Evolutionary conservation across 805 yeast genomes (phyloP).

Genomic region (Wickerhamiella australiensis): DNA sequence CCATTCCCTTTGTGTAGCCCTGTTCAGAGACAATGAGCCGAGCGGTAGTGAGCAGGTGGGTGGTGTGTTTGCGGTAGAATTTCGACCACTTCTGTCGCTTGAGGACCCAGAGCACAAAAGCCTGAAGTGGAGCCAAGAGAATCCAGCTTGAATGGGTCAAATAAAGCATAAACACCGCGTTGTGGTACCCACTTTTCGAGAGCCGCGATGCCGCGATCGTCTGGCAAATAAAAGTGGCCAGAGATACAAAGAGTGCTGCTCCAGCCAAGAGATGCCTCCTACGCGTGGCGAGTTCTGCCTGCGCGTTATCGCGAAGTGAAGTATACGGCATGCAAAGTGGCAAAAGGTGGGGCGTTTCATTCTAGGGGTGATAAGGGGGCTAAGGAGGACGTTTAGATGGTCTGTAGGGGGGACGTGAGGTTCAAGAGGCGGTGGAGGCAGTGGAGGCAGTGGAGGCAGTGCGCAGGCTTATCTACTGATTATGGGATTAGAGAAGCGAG

Average conservation of each 20-base stretch:
- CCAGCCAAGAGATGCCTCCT: slow-evolving; percentile 36
- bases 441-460: too few species aligned
- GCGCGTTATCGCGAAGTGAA: slow-evolving; percentile 3
- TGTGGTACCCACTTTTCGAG: slow-evolving; percentile 45
- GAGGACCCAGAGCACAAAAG: slow-evolving; percentile 34
- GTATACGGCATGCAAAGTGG: slow-evolving; percentile 9
- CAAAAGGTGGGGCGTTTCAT: not conserved
- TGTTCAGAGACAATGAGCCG: slow-evolving; percentile 15
- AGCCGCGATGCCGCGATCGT: slow-evolving; percentile 70
- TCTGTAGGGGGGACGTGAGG: too few species aligned
- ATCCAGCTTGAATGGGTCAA: slow-evolving; percentile 74
- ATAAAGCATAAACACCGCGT: slow-evolving; percentile 49
- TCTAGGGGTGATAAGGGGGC: too few species aligned
- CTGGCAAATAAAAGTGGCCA: slow-evolving; percentile 58
- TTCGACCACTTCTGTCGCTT: slow-evolving; percentile 10
- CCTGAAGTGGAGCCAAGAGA: slow-evolving; percentile 59
- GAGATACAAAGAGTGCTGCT: slow-evolving; percentile 36
- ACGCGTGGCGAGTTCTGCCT: slow-evolving; percentile 15
- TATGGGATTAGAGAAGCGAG: too few species aligned
- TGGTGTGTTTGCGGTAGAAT: slow-evolving; percentile 15
- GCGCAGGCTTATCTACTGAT: too few species aligned
- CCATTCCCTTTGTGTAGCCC: slow-evolving; percentile 11
- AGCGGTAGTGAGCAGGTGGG: slow-evolving; percentile 17
- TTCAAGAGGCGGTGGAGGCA: too few species aligned
- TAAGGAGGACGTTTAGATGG: too few species aligned